Evolutionary conservation across 306 rosid genomes (phyloP), one percentile per base, ranked within the genome.

Genomic region (Aeschynomene evenia): DNA sequence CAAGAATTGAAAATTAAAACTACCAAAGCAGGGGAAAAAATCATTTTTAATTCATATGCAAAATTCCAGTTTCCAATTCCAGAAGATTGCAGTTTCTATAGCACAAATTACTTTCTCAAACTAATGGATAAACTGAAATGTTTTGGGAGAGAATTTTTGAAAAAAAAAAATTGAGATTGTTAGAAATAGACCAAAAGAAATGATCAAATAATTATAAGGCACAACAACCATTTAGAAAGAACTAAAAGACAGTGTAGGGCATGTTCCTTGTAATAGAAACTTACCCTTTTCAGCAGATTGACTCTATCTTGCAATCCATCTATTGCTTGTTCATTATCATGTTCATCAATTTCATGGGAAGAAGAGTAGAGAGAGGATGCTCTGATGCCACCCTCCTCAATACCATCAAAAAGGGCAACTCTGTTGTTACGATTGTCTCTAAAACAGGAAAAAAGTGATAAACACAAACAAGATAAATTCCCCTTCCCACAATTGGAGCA

Each of bases 241-340:
- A 54, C 33, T 11, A 36, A 23, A 42, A 12, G 26, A 4, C 31
- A 55, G 13, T 63, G 61, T 40, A 77, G 56, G 64, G 65, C 34
- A 50, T 53, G 33, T 45, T 63, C 70, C 57, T 37, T 46, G 53
- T 54, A 76, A 45, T 43, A 22, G 55, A 45, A 56, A 57, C 86
- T 80, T 82, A 90, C 98, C 80, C 96, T 86, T 78, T 93, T 93
- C 80, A 93, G 85, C 74, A 93, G 77, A 83, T 45, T 86, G 84
- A 90, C 98, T 77, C 96, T 86, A 66, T 90, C 98, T 75, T 93
- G 98, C 83, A 93, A 78, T 70, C 96, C 98, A 16, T 86, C 96
- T 62, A 93, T 37, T 57, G 91, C 96, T 63, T 83, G 77, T 61
- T 90, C 98, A 68, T 93, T 93, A 51, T 86, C 96, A 7, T 90